Conservation (phyloP, 2,329 filamentous ascomycete genomes). For the Trichoderma atrobrunneum region DNA sequence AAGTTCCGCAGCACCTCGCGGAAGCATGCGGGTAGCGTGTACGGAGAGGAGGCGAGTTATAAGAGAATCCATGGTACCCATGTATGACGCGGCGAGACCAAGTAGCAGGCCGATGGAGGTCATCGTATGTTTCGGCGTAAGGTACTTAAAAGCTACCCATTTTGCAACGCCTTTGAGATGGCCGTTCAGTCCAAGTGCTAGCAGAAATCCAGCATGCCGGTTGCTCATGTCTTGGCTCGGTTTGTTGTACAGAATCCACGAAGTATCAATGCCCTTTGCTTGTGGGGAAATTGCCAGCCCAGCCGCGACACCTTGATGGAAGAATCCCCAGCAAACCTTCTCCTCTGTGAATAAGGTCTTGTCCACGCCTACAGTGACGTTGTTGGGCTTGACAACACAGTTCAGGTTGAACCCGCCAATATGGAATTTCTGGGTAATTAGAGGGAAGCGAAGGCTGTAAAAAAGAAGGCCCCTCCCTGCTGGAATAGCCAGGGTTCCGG, state of each 20-base stretch:
- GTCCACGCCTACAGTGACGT: constrained; percentile 91
- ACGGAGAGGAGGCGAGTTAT: constrained; percentile 92
- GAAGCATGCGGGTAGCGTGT: constrained; percentile 92
- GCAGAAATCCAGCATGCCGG: constrained; percentile 88
- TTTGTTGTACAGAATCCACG: constrained; percentile 98
- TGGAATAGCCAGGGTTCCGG: constrained; percentile 84
- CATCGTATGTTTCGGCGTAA: constrained; percentile 99
- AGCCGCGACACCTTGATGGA: constrained; percentile 92
- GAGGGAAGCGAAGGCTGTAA: constrained; percentile 80
- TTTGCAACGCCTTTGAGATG: constrained; percentile 93
- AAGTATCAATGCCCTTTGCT: constrained; percentile 93
- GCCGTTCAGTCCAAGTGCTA: constrained; percentile 88
- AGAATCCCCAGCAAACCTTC: constrained; percentile 97
- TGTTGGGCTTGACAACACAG: constrained; percentile 86
- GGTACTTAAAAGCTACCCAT: constrained; percentile 98
- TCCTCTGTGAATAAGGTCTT: constrained; percentile 86
- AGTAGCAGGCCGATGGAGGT: constrained; percentile 94
- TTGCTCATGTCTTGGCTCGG: constrained; percentile 83
- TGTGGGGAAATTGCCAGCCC: constrained; percentile 86
- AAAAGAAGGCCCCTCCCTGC: constrained; percentile 83
- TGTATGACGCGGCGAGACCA: constrained; percentile 86
- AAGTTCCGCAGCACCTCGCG: constrained; percentile 85
- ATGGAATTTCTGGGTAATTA: constrained; percentile 88
- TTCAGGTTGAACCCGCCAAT: constrained; percentile 89
- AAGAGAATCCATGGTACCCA: constrained; percentile 95